Conservation (phyloP, 2,329 filamentous ascomycete genomes). For the Phyllosticta citribraziliensis region DNA sequence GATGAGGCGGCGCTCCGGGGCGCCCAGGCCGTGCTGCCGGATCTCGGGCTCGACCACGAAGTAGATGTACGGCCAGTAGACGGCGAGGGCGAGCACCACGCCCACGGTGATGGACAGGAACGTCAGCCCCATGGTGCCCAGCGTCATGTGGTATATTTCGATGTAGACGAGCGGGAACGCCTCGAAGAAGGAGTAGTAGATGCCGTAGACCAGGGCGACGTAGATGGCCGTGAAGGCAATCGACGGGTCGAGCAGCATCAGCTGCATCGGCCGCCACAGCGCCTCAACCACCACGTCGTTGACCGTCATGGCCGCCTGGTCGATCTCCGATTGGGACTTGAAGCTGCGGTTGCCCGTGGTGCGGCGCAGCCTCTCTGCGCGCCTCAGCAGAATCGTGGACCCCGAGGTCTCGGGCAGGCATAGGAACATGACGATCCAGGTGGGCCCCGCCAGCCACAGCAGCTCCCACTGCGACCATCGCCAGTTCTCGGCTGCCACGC, state of each 20-base stretch:
- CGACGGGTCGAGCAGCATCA: constrained; percentile 31
- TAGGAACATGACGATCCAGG: constrained; percentile 17
- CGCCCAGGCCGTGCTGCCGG: constrained; percentile 14
- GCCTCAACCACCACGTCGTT: constrained; percentile 31
- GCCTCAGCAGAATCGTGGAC: constrained; percentile 17
- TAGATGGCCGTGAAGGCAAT: constrained; percentile 15
- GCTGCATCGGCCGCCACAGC: constrained; percentile 32
- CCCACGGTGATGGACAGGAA: constrained; percentile 25
- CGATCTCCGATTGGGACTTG: constrained; percentile 54
- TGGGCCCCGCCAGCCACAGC: constrained; percentile 17
- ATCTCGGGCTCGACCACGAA: constrained; percentile 17
- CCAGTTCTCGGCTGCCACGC: constrained; percentile 16
- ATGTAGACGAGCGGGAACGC: constrained; percentile 32
- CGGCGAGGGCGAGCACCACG: constrained; percentile 15
- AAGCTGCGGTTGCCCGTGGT: constrained; percentile 46
- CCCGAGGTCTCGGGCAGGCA: constrained; percentile 18
- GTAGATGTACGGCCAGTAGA: constrained; percentile 18
- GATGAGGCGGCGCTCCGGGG: constrained; percentile 23
- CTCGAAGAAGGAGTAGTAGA: constrained; percentile 17
- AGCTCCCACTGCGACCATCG: constrained; percentile 20
- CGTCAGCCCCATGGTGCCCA: constrained; percentile 24
- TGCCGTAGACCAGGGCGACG: constrained; percentile 14
- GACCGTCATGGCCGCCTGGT: constrained; percentile 44
- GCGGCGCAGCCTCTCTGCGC: constrained; percentile 26
- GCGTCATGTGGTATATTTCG: constrained; percentile 30